phyloP scores from a whole-genome alignment of 176 grass and related monocot species.

The Ensete ventricosum region DNA sequence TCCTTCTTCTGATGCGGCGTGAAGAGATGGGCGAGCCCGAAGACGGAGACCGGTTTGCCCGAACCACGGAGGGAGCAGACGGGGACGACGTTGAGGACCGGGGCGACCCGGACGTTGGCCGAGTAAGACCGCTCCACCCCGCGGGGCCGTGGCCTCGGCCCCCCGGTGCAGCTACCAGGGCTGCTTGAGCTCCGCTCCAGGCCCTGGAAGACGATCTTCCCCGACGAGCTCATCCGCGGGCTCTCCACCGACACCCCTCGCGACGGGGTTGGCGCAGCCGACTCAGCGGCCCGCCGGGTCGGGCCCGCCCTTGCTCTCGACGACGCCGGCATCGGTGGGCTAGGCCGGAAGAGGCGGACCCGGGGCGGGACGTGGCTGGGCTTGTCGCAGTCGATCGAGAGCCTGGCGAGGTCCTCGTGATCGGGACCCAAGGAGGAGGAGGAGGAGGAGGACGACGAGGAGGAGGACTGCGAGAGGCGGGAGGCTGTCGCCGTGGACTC shows the following conservation, averaged over 20 bases:
- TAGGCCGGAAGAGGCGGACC: conserved; percentile 34
- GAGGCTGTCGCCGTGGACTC: conserved; percentile 8
- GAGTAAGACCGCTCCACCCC: conserved; percentile 87
- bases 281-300: background rate
- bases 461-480: conserved; percentile 17
- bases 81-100: conserved; percentile 74
- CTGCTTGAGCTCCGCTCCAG: conserved; percentile 76
- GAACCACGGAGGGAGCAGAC: conserved; percentile 75
- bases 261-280: background rate
- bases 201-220: conserved; percentile 87
- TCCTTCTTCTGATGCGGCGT: conserved; percentile 21
- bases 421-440: conserved; percentile 20
- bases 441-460: conserved; percentile 16
- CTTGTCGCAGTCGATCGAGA: conserved; percentile 23
- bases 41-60: conserved; percentile 67
- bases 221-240: conserved; percentile 77
- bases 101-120: conserved; percentile 71
- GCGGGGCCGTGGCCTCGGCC: conserved; percentile 29
- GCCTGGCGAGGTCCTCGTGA: conserved; percentile 7
- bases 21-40: conserved; percentile 83
- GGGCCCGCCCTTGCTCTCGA: background rate
- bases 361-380: conserved; percentile 28
- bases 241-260: conserved; percentile 55
- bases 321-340: conserved; percentile 1
- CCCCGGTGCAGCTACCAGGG: conserved; percentile 68